A percentile compares a stretch with the other conserved stretches of the same genome.
These are phyloP conservation scores for Citrus inodora DNA, from an alignment of 345 rosid species.

Conservation along the genomic window DNA sequence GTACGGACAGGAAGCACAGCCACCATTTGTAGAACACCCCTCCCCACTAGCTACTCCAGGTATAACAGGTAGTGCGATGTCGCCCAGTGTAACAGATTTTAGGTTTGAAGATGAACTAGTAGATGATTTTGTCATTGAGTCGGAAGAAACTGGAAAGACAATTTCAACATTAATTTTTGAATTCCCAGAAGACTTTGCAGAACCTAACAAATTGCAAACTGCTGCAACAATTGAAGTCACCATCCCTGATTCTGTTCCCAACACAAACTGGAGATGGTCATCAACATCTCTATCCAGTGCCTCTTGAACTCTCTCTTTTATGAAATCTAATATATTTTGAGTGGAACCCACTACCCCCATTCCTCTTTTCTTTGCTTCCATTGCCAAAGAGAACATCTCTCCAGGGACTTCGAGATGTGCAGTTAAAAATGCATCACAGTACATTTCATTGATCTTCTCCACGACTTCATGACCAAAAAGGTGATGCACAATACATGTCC, in stretches of 20 bases:
- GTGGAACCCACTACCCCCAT: slow-evolving; percentile 99
- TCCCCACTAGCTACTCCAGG: slow-evolving; percentile 96
- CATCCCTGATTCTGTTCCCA: slow-evolving; percentile 99
- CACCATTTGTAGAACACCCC: slow-evolving; percentile 93
- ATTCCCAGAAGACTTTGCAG: slow-evolving; percentile 31
- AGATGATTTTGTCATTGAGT: slow-evolving; percentile 67
- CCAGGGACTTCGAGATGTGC: slow-evolving; percentile 98
- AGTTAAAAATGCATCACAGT: slow-evolving; percentile 87
- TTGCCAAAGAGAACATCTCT: slow-evolving; percentile 96
- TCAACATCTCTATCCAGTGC: slow-evolving; percentile 70
- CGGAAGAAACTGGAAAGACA: slow-evolving; percentile 91
- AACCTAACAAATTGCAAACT: slow-evolving; percentile 53
- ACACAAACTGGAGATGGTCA: slow-evolving; percentile 84
- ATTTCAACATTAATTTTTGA: slow-evolving; percentile 79
- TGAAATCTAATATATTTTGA: slow-evolving; percentile 84
- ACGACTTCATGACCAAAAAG: slow-evolving; percentile 93
- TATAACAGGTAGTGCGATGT: slow-evolving; percentile 58
- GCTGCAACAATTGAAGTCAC: slow-evolving; percentile 87
- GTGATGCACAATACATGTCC: slow-evolving; percentile 91
- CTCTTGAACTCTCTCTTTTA: slow-evolving; percentile 74
- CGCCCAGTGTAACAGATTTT: slow-evolving; percentile 40
- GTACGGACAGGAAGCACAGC: slow-evolving; percentile 97
- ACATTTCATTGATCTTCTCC: slow-evolving; percentile 74
- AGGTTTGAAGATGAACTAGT: slow-evolving; percentile 34
- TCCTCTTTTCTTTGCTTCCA: slow-evolving; percentile 89